phyloP scores from a whole-genome alignment of 441 rosid species.

The Euphorbia corollata region DNA sequence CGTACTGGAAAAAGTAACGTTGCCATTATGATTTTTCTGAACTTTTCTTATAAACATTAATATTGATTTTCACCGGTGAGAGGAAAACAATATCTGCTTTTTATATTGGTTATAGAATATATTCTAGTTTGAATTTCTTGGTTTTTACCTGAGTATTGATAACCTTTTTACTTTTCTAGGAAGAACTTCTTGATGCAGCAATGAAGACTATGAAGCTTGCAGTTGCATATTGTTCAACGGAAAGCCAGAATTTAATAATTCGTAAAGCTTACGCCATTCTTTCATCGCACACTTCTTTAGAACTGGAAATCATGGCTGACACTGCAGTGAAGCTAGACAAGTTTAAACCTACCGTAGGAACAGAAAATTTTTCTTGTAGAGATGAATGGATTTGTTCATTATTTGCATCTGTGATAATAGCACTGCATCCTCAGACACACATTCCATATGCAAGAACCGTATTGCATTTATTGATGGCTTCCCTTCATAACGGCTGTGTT shows the following conservation, averaged over 20 bases:
- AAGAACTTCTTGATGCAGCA: conserved; percentile 55
- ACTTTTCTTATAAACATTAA: background rate
- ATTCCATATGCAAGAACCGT: conserved; percentile 54
- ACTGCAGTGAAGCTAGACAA: conserved; percentile 30
- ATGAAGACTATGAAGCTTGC: conserved; percentile 55
- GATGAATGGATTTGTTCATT: conserved; percentile 66
- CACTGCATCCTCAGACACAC: conserved; percentile 47
- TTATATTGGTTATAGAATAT: background rate
- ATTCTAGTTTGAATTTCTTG: conserved; percentile 1
- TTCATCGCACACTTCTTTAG: conserved; percentile 40
- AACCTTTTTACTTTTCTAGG: conserved; percentile 35
- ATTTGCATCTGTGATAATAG: conserved; percentile 68
- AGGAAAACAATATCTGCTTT: background rate
- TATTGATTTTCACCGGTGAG: background rate
- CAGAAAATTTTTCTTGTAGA: conserved; percentile 33
- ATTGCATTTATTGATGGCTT: conserved; percentile 35
- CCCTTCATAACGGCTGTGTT: conserved; percentile 49
- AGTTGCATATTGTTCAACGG: conserved; percentile 56
- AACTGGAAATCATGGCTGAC: conserved; percentile 30
- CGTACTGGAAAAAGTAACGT: conserved; percentile 30
- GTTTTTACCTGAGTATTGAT: conserved; percentile 1
- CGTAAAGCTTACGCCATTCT: conserved; percentile 51
- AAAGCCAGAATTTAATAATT: conserved; percentile 56
- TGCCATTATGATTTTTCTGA: background rate
- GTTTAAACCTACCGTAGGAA: conserved; percentile 26